Evolutionary conservation across 1,284 basidiomycete species (phyloP), one percentile per base, ranked within the genome.

Genomic region (Neotropicomus parvogracilis): DNA sequence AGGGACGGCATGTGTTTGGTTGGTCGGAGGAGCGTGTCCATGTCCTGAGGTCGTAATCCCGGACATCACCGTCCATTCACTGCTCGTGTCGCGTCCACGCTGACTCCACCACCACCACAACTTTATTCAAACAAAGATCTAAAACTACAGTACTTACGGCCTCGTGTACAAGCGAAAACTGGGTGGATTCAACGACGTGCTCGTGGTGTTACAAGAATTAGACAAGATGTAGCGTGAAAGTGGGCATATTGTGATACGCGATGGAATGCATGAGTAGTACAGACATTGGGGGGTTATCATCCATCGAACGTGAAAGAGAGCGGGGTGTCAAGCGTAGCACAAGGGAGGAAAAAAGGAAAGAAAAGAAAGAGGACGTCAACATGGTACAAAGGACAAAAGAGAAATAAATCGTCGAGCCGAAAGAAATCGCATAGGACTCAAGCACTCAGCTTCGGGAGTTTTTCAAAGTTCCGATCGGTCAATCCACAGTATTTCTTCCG

Each of bases 131-230:
- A 54, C 54, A 54, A 20, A 32, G 37, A 43, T 58, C 53, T 63
- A 62, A 52, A 48, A 67, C 60, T 68, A 69, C 59, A 68, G 17
- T 53, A 49, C 41, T 52, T 47, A 40, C 47, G 50, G 45, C 41
- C 48, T 48, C 37, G 16, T 53, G 44, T 43, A 44, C 46, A 47
- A 56, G 35, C 48, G 47, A 49, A 42, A 31, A 41, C 55, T 49
- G 43, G 41, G 31, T 62, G 48, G 38, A 56, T 58, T 63, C 46
- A 38, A 38, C 43, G 40, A 47, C 43, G 44, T 39, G 44, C 20
- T 17, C 3, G 46, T 66, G 46, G 46, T 67, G 52, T 59, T 65
- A 65, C 63, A 65, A 44, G 46, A 47, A 69, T 69, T 68, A 69
- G 50, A 65, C 53, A 63, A n/a, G 20, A 35, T 59, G 46, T 59